Evolutionary conservation across 1,139 yeast genomes (phyloP), one percentile per base, ranked within the genome.

Genomic region (Sugiyamaella neomexicana): DNA sequence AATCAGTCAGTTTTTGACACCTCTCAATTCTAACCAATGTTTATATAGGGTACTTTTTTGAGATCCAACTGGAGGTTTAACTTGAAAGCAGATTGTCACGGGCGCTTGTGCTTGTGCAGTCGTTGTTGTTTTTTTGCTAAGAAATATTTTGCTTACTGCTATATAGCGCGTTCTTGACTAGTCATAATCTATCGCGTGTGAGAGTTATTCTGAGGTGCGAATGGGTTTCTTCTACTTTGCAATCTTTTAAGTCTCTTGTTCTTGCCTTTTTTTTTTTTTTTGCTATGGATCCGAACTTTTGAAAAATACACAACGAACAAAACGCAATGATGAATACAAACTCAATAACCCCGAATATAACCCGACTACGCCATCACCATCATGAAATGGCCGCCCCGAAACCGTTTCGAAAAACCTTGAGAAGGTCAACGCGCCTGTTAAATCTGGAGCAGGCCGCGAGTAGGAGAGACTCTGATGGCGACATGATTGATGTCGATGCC

Each of bases 361-460:
- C 42, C 16, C 51, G 38, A 9, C 27, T 39, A 38, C 50, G 43
- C 29, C 52, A 41, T 36, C 51, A 47, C 9, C 46, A 49, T 12
- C 47, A 32, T 40, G 34, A 37, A 6, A 15, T 38, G 27, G 29
- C 51, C 6, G 50, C 51, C 17, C 52, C 56, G 38, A 52, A 50
- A 32, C 54, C 58, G 15, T 42, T 47, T 25, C 47, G 56, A 16
- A 52, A 53, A 38, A 63, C 73, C 34, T 60, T 73, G 36, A 67
- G 73, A 17, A 65, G 78, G 37, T 73, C 76, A 2, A 67, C 71
- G 23, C 75, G 77, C 2, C 65, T 73, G 40, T 58, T 74, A 37
- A 73, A 74, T 55, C 68, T 74, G 37, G 77, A 72, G 58, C 68
- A 68, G 52, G 73, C 74, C 5, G 56, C 56, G 8, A 37, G 39